Evolutionary conservation across 306 rosid genomes (phyloP), one percentile per base, ranked within the genome.

Genomic region (Cicer chorassanicum): DNA sequence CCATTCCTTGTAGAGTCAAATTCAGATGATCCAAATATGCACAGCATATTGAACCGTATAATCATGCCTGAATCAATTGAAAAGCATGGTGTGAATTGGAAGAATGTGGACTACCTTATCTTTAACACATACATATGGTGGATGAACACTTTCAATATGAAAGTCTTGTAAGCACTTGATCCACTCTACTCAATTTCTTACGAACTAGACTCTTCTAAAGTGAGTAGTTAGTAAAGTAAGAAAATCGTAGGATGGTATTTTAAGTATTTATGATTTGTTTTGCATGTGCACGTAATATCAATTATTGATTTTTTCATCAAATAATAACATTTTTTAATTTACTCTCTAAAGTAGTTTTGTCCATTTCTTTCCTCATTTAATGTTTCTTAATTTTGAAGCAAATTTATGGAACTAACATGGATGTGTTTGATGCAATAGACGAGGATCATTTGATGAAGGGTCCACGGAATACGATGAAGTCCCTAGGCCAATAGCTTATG

Each of bases 51-150:
- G 65, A 89, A 95, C 69, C 98, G 99, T 4, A 90, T 95, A 46
- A 95, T 95, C 76, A 92, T 89, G 96, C 99, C 99, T 1, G 94
- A 95, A 61, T 90, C 99, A 2, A 95, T 95, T 10, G 73, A 90
- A 49, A 95, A 92, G 74, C 99, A 95, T 79, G 99, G 99, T 1
- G 79, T 81, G 61, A 90, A 92, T 73, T 95, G 99, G 99, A 92
- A 90, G 81, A 46, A 82, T 64, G 98, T 77, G 18, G 98, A 95
- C 56, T 95, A 83, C 81, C 86, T 95, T 46, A 70, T 95, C 79
- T 95, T 95, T 64, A 95, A 95, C 77, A 95, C 99, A 2, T 95
- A 95, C 79, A 92, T 95, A 8, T 95, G 99, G 99, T 95, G 99
- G 99, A 95, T 95, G 99, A 95, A 95, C 89, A 92, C 99, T 60